Evolutionary conservation across 1,284 basidiomycete genomes (phyloP).

Genomic region (Rhodotorula mucilaginosa): DNA sequence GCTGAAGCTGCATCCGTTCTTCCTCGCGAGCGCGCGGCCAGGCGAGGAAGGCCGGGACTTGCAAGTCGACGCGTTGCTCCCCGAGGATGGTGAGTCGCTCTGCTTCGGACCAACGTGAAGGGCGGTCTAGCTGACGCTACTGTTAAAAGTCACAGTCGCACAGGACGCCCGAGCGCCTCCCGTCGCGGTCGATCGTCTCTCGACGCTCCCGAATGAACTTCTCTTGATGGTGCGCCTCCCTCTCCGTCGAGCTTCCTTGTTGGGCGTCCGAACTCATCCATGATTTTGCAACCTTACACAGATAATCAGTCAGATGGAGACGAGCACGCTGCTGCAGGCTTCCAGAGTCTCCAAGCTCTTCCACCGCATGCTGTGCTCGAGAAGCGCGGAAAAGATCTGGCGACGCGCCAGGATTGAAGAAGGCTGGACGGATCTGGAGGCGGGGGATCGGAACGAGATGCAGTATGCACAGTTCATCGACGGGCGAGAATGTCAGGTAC

Average conservation of each 20-base stretch:
- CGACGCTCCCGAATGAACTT: neutral
- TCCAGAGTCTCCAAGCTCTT: neutral
- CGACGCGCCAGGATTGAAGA: neutral
- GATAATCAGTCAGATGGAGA: no score
- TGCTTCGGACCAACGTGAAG: no score
- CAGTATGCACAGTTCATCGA: neutral
- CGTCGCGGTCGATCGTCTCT: neutral
- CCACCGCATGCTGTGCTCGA: neutral
- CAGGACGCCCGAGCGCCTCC: no score
- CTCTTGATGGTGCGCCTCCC: neutral
- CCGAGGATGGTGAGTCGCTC: no score
- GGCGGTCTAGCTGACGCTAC: no score
- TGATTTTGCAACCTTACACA: no score
- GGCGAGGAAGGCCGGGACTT: neutral
- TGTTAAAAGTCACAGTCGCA: no score
- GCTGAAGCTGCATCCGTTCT: neutral
- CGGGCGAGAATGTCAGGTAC: neutral
- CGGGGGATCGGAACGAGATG: neutral
- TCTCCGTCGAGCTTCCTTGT: no score
- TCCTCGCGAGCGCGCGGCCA: neutral
- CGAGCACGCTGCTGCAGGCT: conserved; percentile 9
- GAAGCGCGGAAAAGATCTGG: neutral
- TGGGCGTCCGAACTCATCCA: accelerated
- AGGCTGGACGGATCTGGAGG: neutral
- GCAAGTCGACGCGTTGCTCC: neutral